Evolutionary conservation across 345 rosid genomes (phyloP).

Genomic region (Anastatica hierochuntica): DNA sequence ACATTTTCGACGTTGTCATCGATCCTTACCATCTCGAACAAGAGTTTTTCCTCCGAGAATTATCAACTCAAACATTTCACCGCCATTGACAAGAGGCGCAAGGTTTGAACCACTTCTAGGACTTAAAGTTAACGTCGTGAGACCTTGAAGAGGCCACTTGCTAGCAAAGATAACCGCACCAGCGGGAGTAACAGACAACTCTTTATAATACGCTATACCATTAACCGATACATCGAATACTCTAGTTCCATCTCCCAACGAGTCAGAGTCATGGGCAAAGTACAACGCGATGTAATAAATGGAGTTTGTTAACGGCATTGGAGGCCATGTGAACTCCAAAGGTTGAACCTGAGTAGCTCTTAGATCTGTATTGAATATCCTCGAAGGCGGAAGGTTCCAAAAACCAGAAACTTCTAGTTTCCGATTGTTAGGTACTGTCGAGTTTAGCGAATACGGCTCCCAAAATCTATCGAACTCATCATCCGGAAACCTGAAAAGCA

Average conservation of each 20-base stretch:
- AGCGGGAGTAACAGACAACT: conserved; percentile 44
- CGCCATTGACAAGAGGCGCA: conserved; percentile 67
- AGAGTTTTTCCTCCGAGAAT: conserved; percentile 54
- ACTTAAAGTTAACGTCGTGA: conserved; percentile 41
- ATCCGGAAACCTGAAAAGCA: conserved; percentile 59
- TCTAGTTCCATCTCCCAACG: conserved; percentile 31
- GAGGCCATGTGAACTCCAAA: conserved; percentile 69
- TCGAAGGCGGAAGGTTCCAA: conserved; percentile 83
- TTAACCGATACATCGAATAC: conserved; percentile 47
- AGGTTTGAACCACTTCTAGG: conserved; percentile 44
- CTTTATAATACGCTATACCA: conserved; percentile 44
- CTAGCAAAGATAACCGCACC: conserved; percentile 53
- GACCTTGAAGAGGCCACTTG: conserved; percentile 67
- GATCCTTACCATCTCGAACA: conserved; percentile 66
- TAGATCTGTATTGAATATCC: conserved; percentile 62
- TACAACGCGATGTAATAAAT: conserved; percentile 66
- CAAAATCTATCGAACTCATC: conserved; percentile 72
- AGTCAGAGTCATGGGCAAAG: conserved; percentile 53
- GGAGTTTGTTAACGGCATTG: conserved; percentile 29
- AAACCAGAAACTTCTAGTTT: conserved; percentile 56
- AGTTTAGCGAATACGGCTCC: conserved; percentile 45
- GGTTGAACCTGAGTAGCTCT: conserved; percentile 27
- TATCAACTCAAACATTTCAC: conserved; percentile 58
- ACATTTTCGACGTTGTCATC: not conserved
- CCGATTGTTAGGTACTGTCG: conserved; percentile 33